Evolutionary conservation across 768 basidiomycete genomes (phyloP).

Genomic region (Bullera alba): DNA sequence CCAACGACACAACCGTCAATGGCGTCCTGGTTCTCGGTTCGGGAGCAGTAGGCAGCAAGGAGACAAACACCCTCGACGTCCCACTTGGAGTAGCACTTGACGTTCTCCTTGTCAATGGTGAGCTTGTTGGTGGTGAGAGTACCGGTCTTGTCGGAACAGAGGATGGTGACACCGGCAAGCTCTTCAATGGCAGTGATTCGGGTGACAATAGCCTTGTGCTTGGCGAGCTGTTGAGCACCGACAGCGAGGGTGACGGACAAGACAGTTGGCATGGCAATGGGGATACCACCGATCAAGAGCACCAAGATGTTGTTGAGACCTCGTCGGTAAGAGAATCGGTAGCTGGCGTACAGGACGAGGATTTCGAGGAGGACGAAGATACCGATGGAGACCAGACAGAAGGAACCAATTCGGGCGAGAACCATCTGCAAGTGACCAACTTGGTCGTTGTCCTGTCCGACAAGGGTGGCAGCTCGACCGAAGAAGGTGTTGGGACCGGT

Average conservation of each 20-base stretch:
- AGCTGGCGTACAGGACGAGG: conserved; percentile 83
- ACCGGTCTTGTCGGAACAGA: conserved; percentile 98
- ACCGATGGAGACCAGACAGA: conserved; percentile 93
- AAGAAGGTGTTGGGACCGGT: conserved; percentile 95
- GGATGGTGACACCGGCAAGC: conserved; percentile 93
- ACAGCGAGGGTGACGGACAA: conserved; percentile 96
- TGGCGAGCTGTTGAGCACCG: conserved; percentile 96
- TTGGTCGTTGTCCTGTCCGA: conserved; percentile 95
- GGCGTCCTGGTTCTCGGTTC: conserved; percentile 98
- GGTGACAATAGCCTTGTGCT: conserved; percentile 99
- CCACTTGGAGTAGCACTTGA: conserved; percentile 84
- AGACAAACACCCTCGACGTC: conserved; percentile 84
- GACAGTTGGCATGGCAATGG: conserved; percentile 99
- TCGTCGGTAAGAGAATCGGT: conserved; percentile 81
- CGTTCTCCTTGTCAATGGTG: conserved; percentile 86
- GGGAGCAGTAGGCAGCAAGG: conserved; percentile 89
- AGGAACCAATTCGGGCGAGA: conserved; percentile 92
- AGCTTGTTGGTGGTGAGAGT: conserved; percentile 99
- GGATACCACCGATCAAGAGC: conserved; percentile 98
- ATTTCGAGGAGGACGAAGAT: conserved; percentile 94
- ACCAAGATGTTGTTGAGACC: conserved; percentile 97
- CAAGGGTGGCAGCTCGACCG: conserved; percentile 94
- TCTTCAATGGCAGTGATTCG: conserved; percentile 99
- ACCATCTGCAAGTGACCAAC: conserved; percentile 98
- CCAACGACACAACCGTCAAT: conserved; percentile 82